Evolutionary conservation across 208 protist genomes (phyloP), one percentile per base, ranked within the genome.

Genomic region (Leishmania braziliensis): DNA sequence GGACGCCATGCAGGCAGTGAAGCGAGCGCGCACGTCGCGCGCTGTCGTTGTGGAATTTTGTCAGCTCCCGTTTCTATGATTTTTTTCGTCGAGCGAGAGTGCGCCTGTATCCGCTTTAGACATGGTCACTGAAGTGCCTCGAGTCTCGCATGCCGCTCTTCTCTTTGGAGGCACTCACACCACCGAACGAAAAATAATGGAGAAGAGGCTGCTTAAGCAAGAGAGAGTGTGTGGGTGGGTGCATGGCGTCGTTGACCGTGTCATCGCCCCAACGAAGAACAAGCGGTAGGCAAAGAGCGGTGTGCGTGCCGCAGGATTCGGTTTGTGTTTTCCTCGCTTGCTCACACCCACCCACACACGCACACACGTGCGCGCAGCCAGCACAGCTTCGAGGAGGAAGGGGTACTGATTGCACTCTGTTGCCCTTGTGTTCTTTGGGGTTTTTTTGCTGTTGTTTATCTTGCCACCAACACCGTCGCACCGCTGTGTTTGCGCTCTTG

Each of bases 41-140:
- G 20, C 75, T 9, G 73, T 85, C 23, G 65, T 46, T 18, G 33
- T 84, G 4, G 73, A 80, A 23, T 88, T 51, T 62, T 86, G 81
- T 33, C 39, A 69, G n/a, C 58, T 77, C 48, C 76, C 74, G 14
- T 83, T 74, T 33, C 46, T 56, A 18, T 83, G 23, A n/a, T 36
- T 5, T 0, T 1, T 23, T 3, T 50, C 46, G 18, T 73, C 23
- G 26, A 20, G 2, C 12, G 43, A 53, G 6, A 16, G 6, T 26
- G 20, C 33, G 43, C 20, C 39, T 68, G 29, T 68, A 29, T 5
- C 33, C 9, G 26, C 62, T 10, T 10, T 68, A 33, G 62, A 18
- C 9, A 6, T 16, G 62, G 14, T 29, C 10, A 2, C 10, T 68
- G 29, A 68, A 68, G 5, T 29, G 6, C 62, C 10, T 14, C 3